Percentiles rank a stretch among this genome's conserved stretches.
Evolutionary conservation across 805 yeast species (phyloP).

Genomic region (Kuraishia cidri): DNA sequence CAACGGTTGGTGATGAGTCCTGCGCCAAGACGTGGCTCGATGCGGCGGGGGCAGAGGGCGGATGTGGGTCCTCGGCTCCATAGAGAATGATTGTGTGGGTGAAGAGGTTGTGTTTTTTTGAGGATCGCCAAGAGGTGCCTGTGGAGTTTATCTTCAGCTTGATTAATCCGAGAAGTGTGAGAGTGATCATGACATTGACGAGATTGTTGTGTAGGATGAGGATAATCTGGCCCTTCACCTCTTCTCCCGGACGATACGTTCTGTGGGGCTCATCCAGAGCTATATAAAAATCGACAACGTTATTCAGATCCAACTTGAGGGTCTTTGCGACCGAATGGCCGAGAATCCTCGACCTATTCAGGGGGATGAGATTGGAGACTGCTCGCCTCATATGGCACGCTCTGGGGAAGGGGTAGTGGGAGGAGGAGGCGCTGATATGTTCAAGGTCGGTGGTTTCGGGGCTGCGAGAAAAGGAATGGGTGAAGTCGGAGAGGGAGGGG

Average conservation of each 20-base stretch:
- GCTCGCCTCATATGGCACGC: slow-evolving; percentile 44
- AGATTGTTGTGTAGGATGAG: slow-evolving; percentile 47
- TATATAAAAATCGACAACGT: slow-evolving; percentile 60
- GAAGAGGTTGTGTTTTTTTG: slow-evolving; percentile 40
- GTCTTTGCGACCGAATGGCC: slow-evolving; percentile 9
- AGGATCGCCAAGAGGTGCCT: slow-evolving; percentile 41
- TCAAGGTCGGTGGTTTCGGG: no score
- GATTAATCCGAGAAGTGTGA: slow-evolving; percentile 48
- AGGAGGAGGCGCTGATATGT: no score
- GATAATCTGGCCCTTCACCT: slow-evolving; percentile 54
- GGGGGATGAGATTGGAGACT: slow-evolving; percentile 34
- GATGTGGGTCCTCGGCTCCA: slow-evolving; percentile 24
- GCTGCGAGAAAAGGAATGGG: no score
- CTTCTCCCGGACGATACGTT: slow-evolving; percentile 75
- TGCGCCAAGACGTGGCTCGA: slow-evolving; percentile 7
- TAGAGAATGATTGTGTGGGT: slow-evolving; percentile 51
- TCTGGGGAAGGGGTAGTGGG: no score
- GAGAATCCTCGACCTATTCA: slow-evolving; percentile 12
- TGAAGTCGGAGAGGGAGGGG: no score
- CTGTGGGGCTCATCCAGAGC: slow-evolving; percentile 68
- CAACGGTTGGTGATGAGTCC: no score
- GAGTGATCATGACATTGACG: slow-evolving; percentile 40
- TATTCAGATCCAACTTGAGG: slow-evolving; percentile 24
- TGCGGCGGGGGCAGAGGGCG: slow-evolving; percentile 7
- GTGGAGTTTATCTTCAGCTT: slow-evolving; percentile 41